Evolutionary conservation across 176 grass and related monocot species (phyloP).

Genomic region (Hordeum marinum): DNA sequence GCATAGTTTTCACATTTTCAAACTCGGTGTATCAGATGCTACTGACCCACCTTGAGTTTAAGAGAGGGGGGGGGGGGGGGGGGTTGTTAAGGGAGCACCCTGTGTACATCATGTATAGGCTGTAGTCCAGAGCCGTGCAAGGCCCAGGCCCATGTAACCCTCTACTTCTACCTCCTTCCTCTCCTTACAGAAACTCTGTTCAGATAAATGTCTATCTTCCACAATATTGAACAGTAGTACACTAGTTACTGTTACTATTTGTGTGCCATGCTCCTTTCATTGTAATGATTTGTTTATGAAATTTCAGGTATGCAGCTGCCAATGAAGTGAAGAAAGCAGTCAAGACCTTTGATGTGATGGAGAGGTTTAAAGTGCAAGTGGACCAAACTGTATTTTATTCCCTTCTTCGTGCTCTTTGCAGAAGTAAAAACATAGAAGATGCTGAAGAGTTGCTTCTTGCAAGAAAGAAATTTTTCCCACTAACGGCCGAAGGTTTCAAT

Average conservation of each 20-base stretch:
- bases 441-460: slow-evolving; percentile 78
- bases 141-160: too few species aligned
- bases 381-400: slow-evolving; percentile 64
- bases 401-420: slow-evolving; percentile 80
- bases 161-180: too few species aligned
- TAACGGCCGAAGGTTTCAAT: slow-evolving; percentile 78
- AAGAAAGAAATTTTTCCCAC: slow-evolving; percentile 67
- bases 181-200: too few species aligned
- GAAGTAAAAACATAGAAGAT: slow-evolving; percentile 86
- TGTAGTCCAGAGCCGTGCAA: too few species aligned
- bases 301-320: slow-evolving; percentile 81
- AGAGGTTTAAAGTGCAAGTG: slow-evolving; percentile 70
- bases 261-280: background rate
- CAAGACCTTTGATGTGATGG: slow-evolving; percentile 75
- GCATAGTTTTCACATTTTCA: too few species aligned
- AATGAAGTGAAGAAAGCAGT: slow-evolving; percentile 83
- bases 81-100: too few species aligned
- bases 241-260: background rate
- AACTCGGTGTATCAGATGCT: too few species aligned
- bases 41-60: too few species aligned
- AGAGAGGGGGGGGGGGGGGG: too few species aligned
- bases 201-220: too few species aligned
- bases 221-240: background rate
- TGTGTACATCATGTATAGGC: too few species aligned
- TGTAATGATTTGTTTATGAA: slow-evolving; percentile 11